Conservation (phyloP, 176 grass and related monocot species). For the Oryza longistaminata region DNA sequence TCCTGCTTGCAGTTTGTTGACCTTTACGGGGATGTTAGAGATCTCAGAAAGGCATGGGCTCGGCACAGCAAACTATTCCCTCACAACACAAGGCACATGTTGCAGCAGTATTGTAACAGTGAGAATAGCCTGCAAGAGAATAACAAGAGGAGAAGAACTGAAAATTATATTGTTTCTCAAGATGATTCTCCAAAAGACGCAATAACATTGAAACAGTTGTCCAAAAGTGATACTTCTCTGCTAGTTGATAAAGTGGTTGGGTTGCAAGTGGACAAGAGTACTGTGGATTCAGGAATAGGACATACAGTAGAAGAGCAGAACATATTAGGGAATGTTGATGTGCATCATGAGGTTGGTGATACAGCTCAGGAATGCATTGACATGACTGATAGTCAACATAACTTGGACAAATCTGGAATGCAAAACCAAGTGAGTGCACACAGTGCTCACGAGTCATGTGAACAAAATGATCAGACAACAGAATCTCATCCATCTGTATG, state of each 20-base stretch:
- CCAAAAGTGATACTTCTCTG: constrained; percentile 19
- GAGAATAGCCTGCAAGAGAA: constrained; percentile 26
- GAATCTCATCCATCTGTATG: constrained; percentile 24
- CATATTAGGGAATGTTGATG: constrained; percentile 23
- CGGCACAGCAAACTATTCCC: constrained; percentile 84
- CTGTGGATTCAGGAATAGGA: constrained; percentile 27
- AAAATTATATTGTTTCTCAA: constrained; percentile 22
- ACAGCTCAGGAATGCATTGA: constrained; percentile 38
- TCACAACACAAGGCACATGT: constrained; percentile 50
- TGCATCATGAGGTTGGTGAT: constrained; percentile 15
- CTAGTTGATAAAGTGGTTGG: constrained; percentile 32
- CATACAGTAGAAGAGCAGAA: constrained; percentile 38
- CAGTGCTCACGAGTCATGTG: constrained; percentile 27
- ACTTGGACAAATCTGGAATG: constrained; percentile 20
- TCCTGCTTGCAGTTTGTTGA: constrained; percentile 80
- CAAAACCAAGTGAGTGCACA: constrained; percentile 37
- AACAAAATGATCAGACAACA: constrained; percentile 37
- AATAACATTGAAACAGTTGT: constrained; percentile 8
- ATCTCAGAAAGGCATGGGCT: constrained; percentile 79
- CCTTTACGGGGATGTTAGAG: constrained; percentile 61
- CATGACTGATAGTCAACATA: constrained; percentile 37
- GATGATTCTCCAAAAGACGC: constrained; percentile 37
- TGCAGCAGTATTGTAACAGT: constrained; percentile 17
- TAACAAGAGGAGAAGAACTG: constrained; percentile 45
- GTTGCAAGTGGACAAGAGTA: constrained; percentile 23